Percentiles rank a stretch among this genome's conserved stretches.
Conservation (phyloP, 2,329 filamentous ascomycete species). For the Xylaria sp. region DNA sequence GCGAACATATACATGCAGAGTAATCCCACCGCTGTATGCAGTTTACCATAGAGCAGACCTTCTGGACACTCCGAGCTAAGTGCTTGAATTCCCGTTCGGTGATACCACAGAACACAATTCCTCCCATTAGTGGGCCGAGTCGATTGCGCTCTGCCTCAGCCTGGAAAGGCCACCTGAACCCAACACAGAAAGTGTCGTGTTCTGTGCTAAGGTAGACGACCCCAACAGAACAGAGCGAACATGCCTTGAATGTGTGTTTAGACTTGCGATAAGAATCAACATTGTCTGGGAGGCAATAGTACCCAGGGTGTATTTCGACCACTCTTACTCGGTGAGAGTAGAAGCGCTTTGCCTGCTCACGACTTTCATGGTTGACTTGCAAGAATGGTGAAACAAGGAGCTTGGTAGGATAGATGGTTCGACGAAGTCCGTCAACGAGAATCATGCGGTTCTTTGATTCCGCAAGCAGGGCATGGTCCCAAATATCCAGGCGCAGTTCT, state of each 20-base stretch:
- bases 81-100: too few species aligned
- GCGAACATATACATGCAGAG: too few species aligned
- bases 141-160: not conserved
- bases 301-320: not conserved
- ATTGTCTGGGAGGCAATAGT: too few species aligned
- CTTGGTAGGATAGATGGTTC: not conserved
- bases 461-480: not conserved
- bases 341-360: constrained; percentile 7
- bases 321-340: constrained; percentile 1
- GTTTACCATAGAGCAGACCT: too few species aligned
- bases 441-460: constrained; percentile 9
- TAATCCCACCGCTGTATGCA: too few species aligned
- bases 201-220: not conserved
- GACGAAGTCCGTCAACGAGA: not conserved
- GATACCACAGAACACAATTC: not conserved
- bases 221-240: not conserved
- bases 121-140: not conserved
- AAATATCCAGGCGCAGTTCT: not conserved
- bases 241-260: too few species aligned
- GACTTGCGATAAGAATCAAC: too few species aligned
- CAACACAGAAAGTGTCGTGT: not conserved
- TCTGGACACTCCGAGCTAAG: too few species aligned
- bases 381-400: constrained; percentile 13
- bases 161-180: not conserved
- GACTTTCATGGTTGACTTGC: not conserved